phyloP scores from a whole-genome alignment of 2,329 filamentous ascomycete species.

The Ceratocystis albifundus region DNA sequence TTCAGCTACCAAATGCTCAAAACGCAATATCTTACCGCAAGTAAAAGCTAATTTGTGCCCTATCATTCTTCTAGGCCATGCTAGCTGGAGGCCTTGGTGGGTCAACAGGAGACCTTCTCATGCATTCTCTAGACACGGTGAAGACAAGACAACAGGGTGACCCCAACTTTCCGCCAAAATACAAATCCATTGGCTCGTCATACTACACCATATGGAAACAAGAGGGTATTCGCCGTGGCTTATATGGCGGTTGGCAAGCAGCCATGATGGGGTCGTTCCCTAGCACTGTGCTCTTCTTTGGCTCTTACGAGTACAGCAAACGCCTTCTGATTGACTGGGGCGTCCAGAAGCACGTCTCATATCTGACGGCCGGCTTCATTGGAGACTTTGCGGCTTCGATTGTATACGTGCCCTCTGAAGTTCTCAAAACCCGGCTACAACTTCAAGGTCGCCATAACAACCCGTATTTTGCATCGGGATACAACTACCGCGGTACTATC shows the following conservation, averaged over 20 bases:
- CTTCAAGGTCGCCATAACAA: constrained; percentile 94
- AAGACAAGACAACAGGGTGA: constrained; percentile 97
- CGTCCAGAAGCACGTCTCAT: constrained; percentile 69
- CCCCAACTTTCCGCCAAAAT: constrained; percentile 82
- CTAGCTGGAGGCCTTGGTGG: constrained; percentile 87
- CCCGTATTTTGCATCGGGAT: constrained; percentile 82
- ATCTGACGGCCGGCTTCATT: constrained; percentile 78
- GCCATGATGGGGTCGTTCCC: constrained; percentile 87
- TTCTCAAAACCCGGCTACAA: constrained; percentile 92
- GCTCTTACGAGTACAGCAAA: constrained; percentile 92
- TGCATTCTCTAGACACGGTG: constrained; percentile 97
- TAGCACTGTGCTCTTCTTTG: constrained; percentile 90
- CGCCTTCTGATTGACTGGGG: constrained; percentile 74
- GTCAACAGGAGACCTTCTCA: constrained; percentile 87
- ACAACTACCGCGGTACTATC: constrained; percentile 81
- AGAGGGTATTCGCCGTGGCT: constrained; percentile 71
- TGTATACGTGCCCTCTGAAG: constrained; percentile 92
- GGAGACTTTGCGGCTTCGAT: constrained; percentile 86
- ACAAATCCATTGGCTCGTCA: constrained; percentile 77
- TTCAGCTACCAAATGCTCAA: background rate
- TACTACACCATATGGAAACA: constrained; percentile 90
- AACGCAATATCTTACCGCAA: too few species aligned
- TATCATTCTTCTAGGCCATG: constrained; percentile 56
- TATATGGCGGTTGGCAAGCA: constrained; percentile 89
- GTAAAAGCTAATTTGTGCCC: too few species aligned